These are phyloP conservation scores for Botrytis sinoallii DNA, from an alignment of 2,329 filamentous ascomycete genomes.

Conservation along the genomic window DNA sequence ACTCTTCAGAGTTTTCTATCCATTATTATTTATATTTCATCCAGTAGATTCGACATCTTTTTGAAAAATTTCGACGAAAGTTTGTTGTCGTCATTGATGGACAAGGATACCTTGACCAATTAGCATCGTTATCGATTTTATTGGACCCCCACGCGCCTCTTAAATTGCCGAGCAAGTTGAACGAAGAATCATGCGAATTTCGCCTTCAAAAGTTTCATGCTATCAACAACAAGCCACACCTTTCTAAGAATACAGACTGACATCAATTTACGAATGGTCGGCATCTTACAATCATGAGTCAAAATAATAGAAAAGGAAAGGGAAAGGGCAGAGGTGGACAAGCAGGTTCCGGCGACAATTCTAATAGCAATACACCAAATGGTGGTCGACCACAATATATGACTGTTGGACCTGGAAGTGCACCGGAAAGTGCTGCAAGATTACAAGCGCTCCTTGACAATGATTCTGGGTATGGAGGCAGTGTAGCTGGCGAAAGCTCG, in stretches of 20 bases:
- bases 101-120: conserved; percentile 14
- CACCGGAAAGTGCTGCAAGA: conserved; percentile 76
- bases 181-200: conserved; percentile 13
- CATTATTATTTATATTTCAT: background rate
- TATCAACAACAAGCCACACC: conserved; percentile 8
- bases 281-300: conserved; percentile 50
- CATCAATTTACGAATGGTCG: conserved; percentile 25
- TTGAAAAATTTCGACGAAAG: background rate
- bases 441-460: conserved; percentile 78
- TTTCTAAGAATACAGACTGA: background rate
- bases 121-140: background rate
- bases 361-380: conserved; percentile 14
- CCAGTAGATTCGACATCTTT: background rate
- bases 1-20: background rate
- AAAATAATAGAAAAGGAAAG: conserved; percentile 56
- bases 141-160: conserved; percentile 2
- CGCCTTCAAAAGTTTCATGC: conserved; percentile 19
- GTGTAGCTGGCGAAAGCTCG: conserved; percentile 62
- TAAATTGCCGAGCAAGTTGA: conserved; percentile 12
- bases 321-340: conserved; percentile 36
- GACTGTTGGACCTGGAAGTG: conserved; percentile 80
- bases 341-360: conserved; percentile 23
- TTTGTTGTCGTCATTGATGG: conserved; percentile 14
- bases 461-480: conserved; percentile 91
- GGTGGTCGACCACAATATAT: conserved; percentile 63